Conservation (phyloP, 805 yeast genomes). For the Barnettozyma pratensis region DNA sequence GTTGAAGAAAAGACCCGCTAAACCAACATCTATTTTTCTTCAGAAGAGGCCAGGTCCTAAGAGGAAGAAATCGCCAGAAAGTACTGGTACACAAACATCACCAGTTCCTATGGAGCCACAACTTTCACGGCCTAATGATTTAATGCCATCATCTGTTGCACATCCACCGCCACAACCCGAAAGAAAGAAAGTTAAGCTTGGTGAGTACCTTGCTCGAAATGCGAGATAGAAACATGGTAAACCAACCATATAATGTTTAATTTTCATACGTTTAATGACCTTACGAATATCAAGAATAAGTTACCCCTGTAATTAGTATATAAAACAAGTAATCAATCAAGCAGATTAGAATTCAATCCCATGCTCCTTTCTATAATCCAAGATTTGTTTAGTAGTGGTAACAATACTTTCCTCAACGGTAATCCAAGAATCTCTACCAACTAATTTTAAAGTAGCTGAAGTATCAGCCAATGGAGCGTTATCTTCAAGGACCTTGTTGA, state of each 20-base stretch:
- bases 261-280: background rate
- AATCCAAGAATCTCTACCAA: slow-evolving; percentile 20
- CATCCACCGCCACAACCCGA: too few relatives aligned
- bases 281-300: background rate
- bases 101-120: too few relatives aligned
- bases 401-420: slow-evolving; percentile 32
- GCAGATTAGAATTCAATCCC: background rate
- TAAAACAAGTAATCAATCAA: too few relatives aligned
- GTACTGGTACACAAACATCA: too few relatives aligned
- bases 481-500: slow-evolving; percentile 1
- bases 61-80: background rate
- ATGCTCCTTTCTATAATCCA: slow-evolving; percentile 4
- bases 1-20: background rate
- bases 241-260: background rate
- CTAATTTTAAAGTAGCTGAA: slow-evolving; percentile 3
- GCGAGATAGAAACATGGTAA: background rate
- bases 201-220: slow-evolving; percentile 3
- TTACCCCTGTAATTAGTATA: background rate
- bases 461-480: slow-evolving; percentile 1
- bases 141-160: too few relatives aligned
- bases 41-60: slow-evolving; percentile 1
- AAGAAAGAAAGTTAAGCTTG: slow-evolving; percentile 1
- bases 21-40: slow-evolving; percentile 4
- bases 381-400: slow-evolving; percentile 34
- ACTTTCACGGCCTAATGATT: too few relatives aligned